Percentiles rank a stretch among this genome's conserved stretches.
Conservation (phyloP, 805 yeast species). For the Starmerella vitae region DNA sequence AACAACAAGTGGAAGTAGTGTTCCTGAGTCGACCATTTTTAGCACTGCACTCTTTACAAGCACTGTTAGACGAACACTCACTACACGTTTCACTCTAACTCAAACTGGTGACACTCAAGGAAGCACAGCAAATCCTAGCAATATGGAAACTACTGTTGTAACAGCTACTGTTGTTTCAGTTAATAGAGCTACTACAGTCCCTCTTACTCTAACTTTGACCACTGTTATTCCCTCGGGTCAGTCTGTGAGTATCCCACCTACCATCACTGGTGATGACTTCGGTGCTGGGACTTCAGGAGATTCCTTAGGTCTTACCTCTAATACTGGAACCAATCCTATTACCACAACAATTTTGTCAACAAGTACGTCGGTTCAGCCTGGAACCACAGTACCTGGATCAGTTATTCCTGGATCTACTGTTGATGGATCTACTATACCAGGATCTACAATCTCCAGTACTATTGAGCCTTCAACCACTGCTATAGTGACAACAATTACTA, state of each 20-base stretch:
- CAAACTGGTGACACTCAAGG: background rate
- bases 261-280: too few relatives aligned
- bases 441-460: slow-evolving; percentile 3
- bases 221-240: too few relatives aligned
- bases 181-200: too few relatives aligned
- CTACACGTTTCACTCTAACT: background rate
- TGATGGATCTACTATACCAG: slow-evolving; percentile 3
- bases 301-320: too few relatives aligned
- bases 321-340: background rate
- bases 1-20: background rate
- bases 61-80: background rate
- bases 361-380: slow-evolving; percentile 6
- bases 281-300: too few relatives aligned
- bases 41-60: background rate
- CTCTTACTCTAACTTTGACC: too few relatives aligned
- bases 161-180: too few relatives aligned
- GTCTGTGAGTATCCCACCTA: too few relatives aligned
- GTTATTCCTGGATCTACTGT: slow-evolving; percentile 6
- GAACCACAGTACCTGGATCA: slow-evolving; percentile 10
- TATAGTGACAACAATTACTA: background rate
- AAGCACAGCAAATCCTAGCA: background rate
- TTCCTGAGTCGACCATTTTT: background rate
- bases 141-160: background rate
- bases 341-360: slow-evolving; percentile 8
- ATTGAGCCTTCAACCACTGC: slow-evolving; percentile 2